Evolutionary conservation across 2,329 filamentous ascomycete species (phyloP), one percentile per base, ranked within the genome.

Genomic region (Diplodia mutila): DNA sequence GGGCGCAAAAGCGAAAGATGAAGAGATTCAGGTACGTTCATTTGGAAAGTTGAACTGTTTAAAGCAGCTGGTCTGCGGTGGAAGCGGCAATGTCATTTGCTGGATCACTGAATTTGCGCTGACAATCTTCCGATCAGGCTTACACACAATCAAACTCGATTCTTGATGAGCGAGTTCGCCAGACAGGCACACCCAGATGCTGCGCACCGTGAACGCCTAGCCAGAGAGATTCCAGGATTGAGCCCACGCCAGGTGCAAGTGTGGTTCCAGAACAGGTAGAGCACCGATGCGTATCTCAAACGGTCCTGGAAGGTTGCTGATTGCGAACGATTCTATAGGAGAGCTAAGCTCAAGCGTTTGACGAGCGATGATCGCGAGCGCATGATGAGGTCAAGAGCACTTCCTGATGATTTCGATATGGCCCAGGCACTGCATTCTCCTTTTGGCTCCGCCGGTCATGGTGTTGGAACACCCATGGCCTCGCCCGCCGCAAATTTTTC

Each of bases 211-310:
- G 94, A 97, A 77, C 86, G 93, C 55, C 84, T 98, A 46, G 94
- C 94, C 4, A 85, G 91, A 70, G 93, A 97, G 77, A 97, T 98
- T 54, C 94, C 94, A 37, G 94, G 94, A 0, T 81, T 98, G 59
- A 97, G 92, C 74, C 92, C 94, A 46, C 88, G 94, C 69, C 94
- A 98, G 77, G 94, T 98, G 27, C 94, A 98, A 79, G 94, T 98
- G 61, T 98, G 94, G 94, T 98, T 98, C 80, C 94, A 98, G 80
- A 98, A 98, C 80, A 88, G 94, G 94, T 97, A 86, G 73, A 85
- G 18, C n/a, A 12, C 29, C 11, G n/a, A 16, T 46, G 9, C 21
- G 4, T 5, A 4, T n/a, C 8, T 61, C 9, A 14, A 14, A 32
- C 9, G n/a, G 21, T 18, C 9, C 11, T 18, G 48, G 23, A 37